These are phyloP conservation scores for Meyerozyma guilliermondii DNA, from an alignment of 1,139 yeast genomes.

Conservation along the genomic window DNA sequence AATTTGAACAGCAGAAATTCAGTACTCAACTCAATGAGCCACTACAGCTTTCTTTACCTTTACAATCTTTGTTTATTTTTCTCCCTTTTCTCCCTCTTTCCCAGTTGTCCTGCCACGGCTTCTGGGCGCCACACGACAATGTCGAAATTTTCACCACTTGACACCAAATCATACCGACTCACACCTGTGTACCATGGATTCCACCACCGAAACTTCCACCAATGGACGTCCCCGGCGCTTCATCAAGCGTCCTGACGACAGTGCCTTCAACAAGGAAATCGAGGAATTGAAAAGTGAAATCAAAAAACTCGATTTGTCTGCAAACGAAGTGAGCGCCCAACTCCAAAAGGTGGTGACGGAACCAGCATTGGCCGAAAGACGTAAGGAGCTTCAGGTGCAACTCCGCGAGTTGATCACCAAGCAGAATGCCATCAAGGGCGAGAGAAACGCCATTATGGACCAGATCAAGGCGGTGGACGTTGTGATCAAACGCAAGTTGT, in stretches of 20 bases:
- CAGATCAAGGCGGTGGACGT: conserved; percentile 71
- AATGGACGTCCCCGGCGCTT: conserved; percentile 36
- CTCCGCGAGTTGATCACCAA: conserved; percentile 57
- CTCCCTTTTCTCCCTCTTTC: not conserved
- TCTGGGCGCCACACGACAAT: conserved; percentile 6
- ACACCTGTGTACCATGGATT: conserved; percentile 9
- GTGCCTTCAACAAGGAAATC: conserved; percentile 54
- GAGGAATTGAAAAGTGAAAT: conserved; percentile 61
- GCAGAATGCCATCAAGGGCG: conserved; percentile 68
- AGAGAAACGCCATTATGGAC: conserved; percentile 64
- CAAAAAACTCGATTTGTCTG: conserved; percentile 57
- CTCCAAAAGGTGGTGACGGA: conserved; percentile 41
- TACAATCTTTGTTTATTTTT: not conserved
- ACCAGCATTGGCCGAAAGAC: conserved; percentile 44
- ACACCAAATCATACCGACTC: conserved; percentile 2
- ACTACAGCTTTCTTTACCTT: not conserved
- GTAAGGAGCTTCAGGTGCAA: conserved; percentile 61
- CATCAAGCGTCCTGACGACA: conserved; percentile 75
- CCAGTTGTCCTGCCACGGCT: not conserved
- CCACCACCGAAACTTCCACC: conserved; percentile 16
- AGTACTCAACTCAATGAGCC: no score
- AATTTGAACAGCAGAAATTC: no score
- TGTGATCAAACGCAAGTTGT: conserved; percentile 68
- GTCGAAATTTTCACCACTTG: conserved; percentile 10
- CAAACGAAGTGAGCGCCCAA: conserved; percentile 38